Evolutionary conservation across 2,329 filamentous ascomycete species (phyloP), one percentile per base, ranked within the genome.

Genomic region (Sporothrix globosa): DNA sequence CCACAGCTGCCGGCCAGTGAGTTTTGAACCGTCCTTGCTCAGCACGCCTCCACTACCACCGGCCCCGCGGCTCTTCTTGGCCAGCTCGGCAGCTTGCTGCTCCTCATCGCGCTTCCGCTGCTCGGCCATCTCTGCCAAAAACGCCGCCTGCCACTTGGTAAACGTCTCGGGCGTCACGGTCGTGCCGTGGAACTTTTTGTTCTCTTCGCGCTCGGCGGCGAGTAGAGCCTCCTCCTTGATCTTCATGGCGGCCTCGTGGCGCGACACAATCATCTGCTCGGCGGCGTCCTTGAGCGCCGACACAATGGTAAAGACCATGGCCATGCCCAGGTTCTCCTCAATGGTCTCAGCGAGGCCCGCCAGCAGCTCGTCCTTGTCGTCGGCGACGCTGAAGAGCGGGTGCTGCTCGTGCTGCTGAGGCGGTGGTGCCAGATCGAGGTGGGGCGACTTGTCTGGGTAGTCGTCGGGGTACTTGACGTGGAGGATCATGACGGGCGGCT

Each of bases 281-380:
- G 94, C 95, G 67, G 87, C 86, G 71, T 99, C 96, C 79, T 97
- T 98, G 72, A 99, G 82, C 0, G 91, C 88, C 17, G 91, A 92
- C 69, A 96, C 91, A 30, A 99, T 83, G 0, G 95, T 93, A 81
- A 98, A 99, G 1, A 99, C 83, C 96, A 99, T 99, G 69, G 93
- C 92, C 91, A 98, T 98, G 73, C 96, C 96, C 72, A 98, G 82
- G 75, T 94, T 98, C 80, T 99, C 96, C 78, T 96, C 90, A 48
- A 97, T 91, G 0, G 90, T 92, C 19, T 91, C 88, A 52, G 88
- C 80, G 14, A 98, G 83, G 1, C 87, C 86, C 67, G 89, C 84
- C 19, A 98, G 86, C 17, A 99, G 87, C 68, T 82, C 81, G 21
- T 88, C 84, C 78, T 92, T 93, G 83, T 99, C 96, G 65, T 91